These are phyloP conservation scores for Acer saccharum DNA, from an alignment of 345 rosid genomes.

Conservation along the genomic window DNA sequence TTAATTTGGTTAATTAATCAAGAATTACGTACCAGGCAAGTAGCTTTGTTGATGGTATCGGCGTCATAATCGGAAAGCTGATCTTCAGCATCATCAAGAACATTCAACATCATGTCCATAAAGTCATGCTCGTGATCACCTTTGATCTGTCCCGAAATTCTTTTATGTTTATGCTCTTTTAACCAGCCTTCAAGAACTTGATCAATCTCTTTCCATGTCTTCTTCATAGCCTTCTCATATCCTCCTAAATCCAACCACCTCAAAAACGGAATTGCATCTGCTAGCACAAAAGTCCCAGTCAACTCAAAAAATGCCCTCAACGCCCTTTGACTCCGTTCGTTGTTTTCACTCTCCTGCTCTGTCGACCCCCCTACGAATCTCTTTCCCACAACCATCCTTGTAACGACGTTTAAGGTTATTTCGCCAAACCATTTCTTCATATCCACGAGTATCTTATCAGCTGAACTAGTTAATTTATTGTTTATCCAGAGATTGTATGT, in stretches of 20 bases:
- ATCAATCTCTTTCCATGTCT: conserved; percentile 27
- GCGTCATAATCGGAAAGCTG: conserved; percentile 15
- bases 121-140: conserved; percentile 22
- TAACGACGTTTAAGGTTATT: conserved; percentile 32
- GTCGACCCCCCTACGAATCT: neutral
- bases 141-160: neutral
- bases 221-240: conserved; percentile 31
- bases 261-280: conserved; percentile 39
- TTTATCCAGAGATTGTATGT: conserved; percentile 8
- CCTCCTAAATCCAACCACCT: conserved; percentile 43
- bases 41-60: conserved; percentile 35
- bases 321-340: conserved; percentile 1
- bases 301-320: conserved; percentile 24
- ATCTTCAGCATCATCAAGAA: conserved; percentile 10
- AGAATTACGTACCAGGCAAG: conserved; percentile 27
- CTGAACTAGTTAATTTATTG: too few species aligned
- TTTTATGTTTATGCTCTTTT: conserved; percentile 25
- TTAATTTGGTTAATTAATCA: too few species aligned
- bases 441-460: conserved; percentile 20
- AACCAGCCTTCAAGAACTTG: conserved; percentile 26
- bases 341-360: neutral
- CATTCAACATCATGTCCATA: conserved; percentile 34
- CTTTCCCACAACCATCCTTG: conserved; percentile 34
- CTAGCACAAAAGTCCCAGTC: conserved; percentile 19
- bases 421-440: conserved; percentile 38